Base-by-base conservation (phyloP, 768 basidiomycete genomes). In the Pilatotrama ljubarskyi region DNA sequence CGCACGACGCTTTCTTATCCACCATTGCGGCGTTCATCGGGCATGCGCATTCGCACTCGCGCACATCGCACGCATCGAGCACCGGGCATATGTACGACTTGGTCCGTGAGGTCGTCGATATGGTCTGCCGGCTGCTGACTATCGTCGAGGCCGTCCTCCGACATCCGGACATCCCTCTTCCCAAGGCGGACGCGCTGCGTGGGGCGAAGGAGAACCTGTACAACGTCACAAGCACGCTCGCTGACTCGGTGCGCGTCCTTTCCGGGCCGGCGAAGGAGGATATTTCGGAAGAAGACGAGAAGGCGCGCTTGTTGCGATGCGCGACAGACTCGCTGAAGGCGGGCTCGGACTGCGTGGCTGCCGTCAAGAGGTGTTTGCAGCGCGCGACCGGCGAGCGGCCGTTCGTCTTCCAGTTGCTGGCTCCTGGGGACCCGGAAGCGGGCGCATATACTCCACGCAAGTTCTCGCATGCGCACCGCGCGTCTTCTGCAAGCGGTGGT, bases 1-100 rank as follows among this genome's bases (percentile, higher is more conserved):
- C 91, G 14, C 94, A 97, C 70, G 95, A 97, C 69, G 84, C 89
- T 49, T 90, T 95, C 67, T 79, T 98, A 11, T 96, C 93, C 5
- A 91, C 93, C 18, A 93, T 97, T 69, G 95, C 97, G 20, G 96
- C 95, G 6, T 95, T 99, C 72, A 97, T 99, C 67, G 96, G 95
- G 1, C 95, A 98, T 70, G 91, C 94, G 1, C 96, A 98, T 68
- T 91, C 92, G 15, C 92, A 98, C 78, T 88, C 91, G 20, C 87
- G 92, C 44, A 80, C 84, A 40, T 92, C 92, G 26, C 95, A 98
- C 73, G 93, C 96, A 0, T 92, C 93, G 5, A 93, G 89, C 61
- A 95, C 94, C 15, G 95, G 93, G 1, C 90, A 94, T 65, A 81
- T 98, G 73, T 95, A 97, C 69, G 95, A 98, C 65, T 84, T 98